These are phyloP conservation scores for Starmerella bombicola DNA, from an alignment of 805 yeast species.

Conservation along the genomic window DNA sequence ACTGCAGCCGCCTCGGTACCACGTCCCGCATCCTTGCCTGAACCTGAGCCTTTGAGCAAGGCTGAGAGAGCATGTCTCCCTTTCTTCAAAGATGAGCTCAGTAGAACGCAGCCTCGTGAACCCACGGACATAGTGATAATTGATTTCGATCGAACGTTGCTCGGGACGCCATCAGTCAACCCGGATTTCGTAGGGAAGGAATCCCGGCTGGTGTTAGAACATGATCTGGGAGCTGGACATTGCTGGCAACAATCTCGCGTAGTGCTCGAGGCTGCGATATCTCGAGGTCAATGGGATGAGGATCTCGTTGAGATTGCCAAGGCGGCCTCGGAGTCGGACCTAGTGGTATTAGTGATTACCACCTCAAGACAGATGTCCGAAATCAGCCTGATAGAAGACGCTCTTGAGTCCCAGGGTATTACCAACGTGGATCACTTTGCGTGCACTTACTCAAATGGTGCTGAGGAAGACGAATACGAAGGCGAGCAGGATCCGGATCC, in stretches of 20 bases:
- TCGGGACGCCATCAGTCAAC: slow-evolving; percentile 15
- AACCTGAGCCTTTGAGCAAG: not conserved
- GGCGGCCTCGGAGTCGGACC: not conserved
- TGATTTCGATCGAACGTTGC: slow-evolving; percentile 21
- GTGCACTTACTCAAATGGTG: slow-evolving; percentile 9
- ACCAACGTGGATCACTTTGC: slow-evolving; percentile 13
- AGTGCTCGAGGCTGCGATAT: slow-evolving; percentile 15
- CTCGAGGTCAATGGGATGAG: slow-evolving; percentile 15
- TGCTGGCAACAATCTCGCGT: slow-evolving; percentile 14
- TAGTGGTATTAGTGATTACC: slow-evolving; percentile 15
- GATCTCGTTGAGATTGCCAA: slow-evolving; percentile 13
- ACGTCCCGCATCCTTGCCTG: not conserved
- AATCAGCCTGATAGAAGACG: slow-evolving; percentile 6
- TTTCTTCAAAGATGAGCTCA: slow-evolving; percentile 7
- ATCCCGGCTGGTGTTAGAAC: slow-evolving; percentile 13
- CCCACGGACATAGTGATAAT: slow-evolving; percentile 19
- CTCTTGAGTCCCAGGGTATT: slow-evolving; percentile 13
- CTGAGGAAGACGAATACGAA: not conserved
- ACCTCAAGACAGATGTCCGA: slow-evolving; percentile 14
- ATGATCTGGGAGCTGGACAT: slow-evolving; percentile 9
- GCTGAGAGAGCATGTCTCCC: slow-evolving; percentile 14
- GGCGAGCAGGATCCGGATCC: not conserved
- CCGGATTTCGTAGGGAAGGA: slow-evolving; percentile 11
- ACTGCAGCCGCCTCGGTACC: not conserved
- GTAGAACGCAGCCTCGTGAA: not conserved